These are phyloP conservation scores for Pichia heedii DNA, from an alignment of 805 yeast species.

Conservation along the genomic window DNA sequence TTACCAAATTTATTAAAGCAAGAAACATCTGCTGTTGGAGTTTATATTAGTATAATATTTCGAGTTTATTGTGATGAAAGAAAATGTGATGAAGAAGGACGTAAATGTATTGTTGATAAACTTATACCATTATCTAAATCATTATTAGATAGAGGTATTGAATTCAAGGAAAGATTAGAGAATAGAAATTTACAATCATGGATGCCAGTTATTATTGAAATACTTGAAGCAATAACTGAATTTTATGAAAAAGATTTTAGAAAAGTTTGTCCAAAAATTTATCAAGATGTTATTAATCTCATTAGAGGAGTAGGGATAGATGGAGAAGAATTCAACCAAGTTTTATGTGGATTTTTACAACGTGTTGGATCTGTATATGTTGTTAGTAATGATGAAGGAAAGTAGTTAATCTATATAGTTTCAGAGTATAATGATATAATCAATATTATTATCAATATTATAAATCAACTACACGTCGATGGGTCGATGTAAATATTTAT, in stretches of 20 bases:
- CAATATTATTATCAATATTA: no score
- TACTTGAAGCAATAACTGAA: slow-evolving; percentile 71
- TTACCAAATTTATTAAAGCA: slow-evolving; percentile 87
- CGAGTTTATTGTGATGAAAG: slow-evolving; percentile 62
- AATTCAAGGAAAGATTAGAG: slow-evolving; percentile 70
- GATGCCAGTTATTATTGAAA: slow-evolving; percentile 88
- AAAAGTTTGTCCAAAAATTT: slow-evolving; percentile 49
- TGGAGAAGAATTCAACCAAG: slow-evolving; percentile 48
- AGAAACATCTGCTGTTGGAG: slow-evolving; percentile 85
- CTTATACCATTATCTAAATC: slow-evolving; percentile 62
- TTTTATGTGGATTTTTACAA: slow-evolving; percentile 50
- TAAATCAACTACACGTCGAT: no score
- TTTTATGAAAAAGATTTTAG: slow-evolving; percentile 67
- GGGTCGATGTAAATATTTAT: no score
- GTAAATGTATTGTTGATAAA: slow-evolving; percentile 42
- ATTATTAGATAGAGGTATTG: slow-evolving; percentile 60
- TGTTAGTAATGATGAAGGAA: no score
- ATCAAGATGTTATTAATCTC: slow-evolving; percentile 47
- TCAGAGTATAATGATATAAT: no score
- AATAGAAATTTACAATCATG: slow-evolving; percentile 74
- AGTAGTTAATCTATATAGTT: no score
- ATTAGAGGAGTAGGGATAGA: neutral
- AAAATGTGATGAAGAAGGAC: slow-evolving; percentile 38
- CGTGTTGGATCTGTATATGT: slow-evolving; percentile 38
- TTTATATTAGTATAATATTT: slow-evolving; percentile 72